A percentile compares a stretch with the other conserved stretches of the same genome.
phyloP scores from a whole-genome alignment of 2,329 filamentous ascomycete species.

The Pleurostoma richardsiae region DNA sequence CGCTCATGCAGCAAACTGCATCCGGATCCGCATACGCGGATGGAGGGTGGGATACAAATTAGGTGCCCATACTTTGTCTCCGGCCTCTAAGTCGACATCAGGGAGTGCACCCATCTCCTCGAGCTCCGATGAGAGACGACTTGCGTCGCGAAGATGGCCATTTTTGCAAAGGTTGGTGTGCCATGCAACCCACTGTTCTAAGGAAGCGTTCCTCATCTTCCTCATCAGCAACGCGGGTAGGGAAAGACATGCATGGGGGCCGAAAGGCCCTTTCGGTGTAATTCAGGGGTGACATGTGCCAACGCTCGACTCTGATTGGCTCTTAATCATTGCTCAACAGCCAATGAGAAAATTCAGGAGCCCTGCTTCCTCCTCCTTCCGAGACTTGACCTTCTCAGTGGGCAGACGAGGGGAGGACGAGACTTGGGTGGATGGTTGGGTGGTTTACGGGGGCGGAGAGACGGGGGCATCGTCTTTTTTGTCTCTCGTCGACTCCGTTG shows the following conservation, averaged over 20 bases:
- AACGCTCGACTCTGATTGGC: conserved; percentile 7
- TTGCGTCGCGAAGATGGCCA: too few species aligned
- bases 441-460: conserved; percentile 4
- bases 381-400: conserved; percentile 5
- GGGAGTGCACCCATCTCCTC: too few species aligned
- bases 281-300: conserved; percentile 3
- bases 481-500: conserved; percentile 1
- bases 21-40: not conserved
- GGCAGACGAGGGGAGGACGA: conserved; percentile 8
- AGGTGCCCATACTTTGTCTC: too few species aligned
- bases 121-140: too few species aligned
- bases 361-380: not conserved
- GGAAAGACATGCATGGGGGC: conserved; percentile 23
- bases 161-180: too few species aligned
- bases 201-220: too few species aligned
- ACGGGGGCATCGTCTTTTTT: not conserved
- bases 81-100: too few species aligned
- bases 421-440: conserved; percentile 7
- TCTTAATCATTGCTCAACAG: conserved; percentile 7
- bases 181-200: too few species aligned
- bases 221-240: conserved; percentile 14
- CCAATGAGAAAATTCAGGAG: conserved; percentile 15
- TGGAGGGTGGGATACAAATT: not conserved
- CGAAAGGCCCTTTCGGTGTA: conserved; percentile 3
- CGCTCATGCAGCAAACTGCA: conserved; percentile 5